phyloP scores from a whole-genome alignment of 306 rosid species.

The Comarum palustre region DNA sequence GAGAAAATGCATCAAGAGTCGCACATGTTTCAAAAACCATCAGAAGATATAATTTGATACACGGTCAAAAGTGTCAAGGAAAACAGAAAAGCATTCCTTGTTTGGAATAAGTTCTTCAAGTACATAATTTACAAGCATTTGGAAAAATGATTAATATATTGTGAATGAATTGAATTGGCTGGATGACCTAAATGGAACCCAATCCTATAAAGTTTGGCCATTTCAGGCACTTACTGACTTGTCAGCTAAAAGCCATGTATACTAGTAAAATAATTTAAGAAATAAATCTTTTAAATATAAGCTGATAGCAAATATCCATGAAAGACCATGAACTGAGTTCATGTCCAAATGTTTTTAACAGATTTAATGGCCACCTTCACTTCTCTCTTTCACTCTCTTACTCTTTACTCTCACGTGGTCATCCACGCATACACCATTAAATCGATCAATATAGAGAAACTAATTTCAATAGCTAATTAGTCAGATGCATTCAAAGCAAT shows the following conservation, averaged over 20 bases:
- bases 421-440: not conserved
- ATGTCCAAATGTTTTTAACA: not conserved
- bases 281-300: not conserved
- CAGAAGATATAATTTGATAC: not conserved
- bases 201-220: not conserved
- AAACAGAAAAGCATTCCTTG: slow-evolving; percentile 13
- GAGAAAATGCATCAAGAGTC: slow-evolving; percentile 19
- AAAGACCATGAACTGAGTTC: not conserved
- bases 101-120: not conserved
- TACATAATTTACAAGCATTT: not conserved
- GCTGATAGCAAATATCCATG: not conserved
- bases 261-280: not conserved
- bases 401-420: not conserved
- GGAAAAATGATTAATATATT: not conserved
- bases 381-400: not conserved
- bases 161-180: not conserved
- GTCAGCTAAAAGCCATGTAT: not conserved
- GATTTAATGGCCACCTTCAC: not conserved
- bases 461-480: not conserved
- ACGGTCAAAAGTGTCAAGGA: slow-evolving; percentile 10
- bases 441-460: not conserved
- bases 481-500: not conserved
- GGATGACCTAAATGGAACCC: not conserved
- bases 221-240: not conserved
- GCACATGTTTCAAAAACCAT: not conserved